Base-by-base conservation (phyloP, 805 yeast species). In the Monosporozyma solicola region DNA sequence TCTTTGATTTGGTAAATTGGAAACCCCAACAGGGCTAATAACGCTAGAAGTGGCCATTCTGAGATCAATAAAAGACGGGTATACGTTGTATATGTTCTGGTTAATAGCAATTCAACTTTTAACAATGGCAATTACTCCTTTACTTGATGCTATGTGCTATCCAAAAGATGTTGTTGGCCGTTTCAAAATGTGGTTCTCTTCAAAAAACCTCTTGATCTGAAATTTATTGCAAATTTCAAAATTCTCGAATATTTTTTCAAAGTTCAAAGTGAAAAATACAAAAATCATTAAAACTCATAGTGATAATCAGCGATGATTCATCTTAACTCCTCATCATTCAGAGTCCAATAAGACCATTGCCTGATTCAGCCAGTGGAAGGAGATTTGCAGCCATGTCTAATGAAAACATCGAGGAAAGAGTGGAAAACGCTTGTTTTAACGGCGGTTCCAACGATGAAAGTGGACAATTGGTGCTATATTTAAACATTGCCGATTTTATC, bases 401-500 rank as follows among this genome's bases (percentile, higher is more conserved):
- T 20, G 25, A 22, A 20, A 20, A 4, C 20, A 16, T 39, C 8
- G 43, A 39, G 27, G 47, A 6, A 5, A 29, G 49, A 70, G 81
- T 62, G 20, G 49, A 46, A 13, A 81, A 95, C 54, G 96, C 97
- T 2, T 89, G 97, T 63, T 78, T 92, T 58, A 84, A 91, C 24
- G 75, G 90, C 1, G 73, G 86, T 49, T 64, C 71, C 27, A 96
- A 90, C 71, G 43, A 39, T 9, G 43, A 39, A 39, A 39, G 25
- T 22, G 97, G 97, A 9, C 91, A 92, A 62, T 75, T 90, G 55
- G 86, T 87, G 3, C 70, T 88, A 54, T 91, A 90, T 66, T 72
- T 92, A 59, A 97, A 91, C 65, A 89, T 92, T 55, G 91, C 97
- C 57, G 99, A 92, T 68, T 77, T 84, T 61, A 82, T 94, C 69